Base-by-base conservation (phyloP, 495 filamentous ascomycete species). In the Neurospora sp. region DNA sequence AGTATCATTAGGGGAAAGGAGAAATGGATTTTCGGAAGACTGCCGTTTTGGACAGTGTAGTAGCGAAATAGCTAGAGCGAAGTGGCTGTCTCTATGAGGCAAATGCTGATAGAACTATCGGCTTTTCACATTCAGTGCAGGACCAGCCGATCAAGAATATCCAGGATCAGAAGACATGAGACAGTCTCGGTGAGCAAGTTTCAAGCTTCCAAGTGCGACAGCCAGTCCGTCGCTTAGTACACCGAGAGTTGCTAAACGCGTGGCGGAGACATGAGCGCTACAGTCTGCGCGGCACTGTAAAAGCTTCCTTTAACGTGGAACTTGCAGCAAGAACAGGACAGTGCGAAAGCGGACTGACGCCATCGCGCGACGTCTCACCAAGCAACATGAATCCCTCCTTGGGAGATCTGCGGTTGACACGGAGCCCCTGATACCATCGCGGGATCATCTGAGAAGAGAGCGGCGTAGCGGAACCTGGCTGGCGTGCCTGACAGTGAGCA, bases 151-250 rank as follows among this genome's bases (percentile, higher is more conserved):
- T 19, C 28, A 1, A 34, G 28, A 62, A 62, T 6, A 1, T 54
- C 37, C 5, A 34, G 39, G 45, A 37, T 40, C 21, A 11, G 19
- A 9, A 21, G n/a, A 48, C 34, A 40, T 71, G 70, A 72, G 45
- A 70, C 69, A 39, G 69, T 24, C 39, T 38, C 28, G 37, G 38
- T 75, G 74, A 75, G 74, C 74, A 75, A 66, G 74, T 75, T 75
- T 75, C 74, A 72, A 11, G 73, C 28, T 66, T 59, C 21, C 48
- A 59, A 15, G 48, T 59, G 10, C 48, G 48, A 11, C 48, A 59
- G 21, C 48, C 28, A 66, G 54, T 34, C 54, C 6, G 54, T 36
- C 15, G 54, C 54, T 66, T 39, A 39, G 38, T 39, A 34, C 54
- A 66, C 54, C 28, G 54, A 66, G 54, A 31, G 54, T 31, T 62